These are phyloP conservation scores for Alternaria sp. DNA, from an alignment of 2,329 filamentous ascomycete genomes.

Conservation along the genomic window DNA sequence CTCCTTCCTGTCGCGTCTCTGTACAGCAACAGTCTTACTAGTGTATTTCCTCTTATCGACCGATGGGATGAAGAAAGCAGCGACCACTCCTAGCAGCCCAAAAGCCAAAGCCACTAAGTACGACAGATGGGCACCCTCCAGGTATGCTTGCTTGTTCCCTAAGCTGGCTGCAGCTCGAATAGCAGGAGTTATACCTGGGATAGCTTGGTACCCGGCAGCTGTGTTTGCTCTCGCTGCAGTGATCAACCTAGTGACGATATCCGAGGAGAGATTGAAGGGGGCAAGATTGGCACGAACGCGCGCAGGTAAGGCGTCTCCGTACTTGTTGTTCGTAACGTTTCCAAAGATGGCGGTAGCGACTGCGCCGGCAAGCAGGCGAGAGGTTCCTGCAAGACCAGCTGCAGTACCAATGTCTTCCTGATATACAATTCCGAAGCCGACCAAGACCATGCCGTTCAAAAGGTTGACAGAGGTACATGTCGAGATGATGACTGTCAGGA, in stretches of 20 bases:
- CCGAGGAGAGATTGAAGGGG: slow-evolving; percentile 23
- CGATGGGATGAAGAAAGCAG: slow-evolving; percentile 34
- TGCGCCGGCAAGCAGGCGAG: slow-evolving; percentile 35
- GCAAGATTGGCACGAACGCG: slow-evolving; percentile 24
- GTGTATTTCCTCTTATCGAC: slow-evolving; percentile 40
- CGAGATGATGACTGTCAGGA: slow-evolving; percentile 37
- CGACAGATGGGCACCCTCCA: slow-evolving; percentile 30
- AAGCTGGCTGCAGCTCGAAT: slow-evolving; percentile 33
- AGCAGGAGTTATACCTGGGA: slow-evolving; percentile 38
- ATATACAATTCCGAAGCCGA: slow-evolving; percentile 38
- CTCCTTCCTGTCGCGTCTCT: slow-evolving; percentile 30
- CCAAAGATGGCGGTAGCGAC: slow-evolving; percentile 38
- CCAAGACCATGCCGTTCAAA: slow-evolving; percentile 38
- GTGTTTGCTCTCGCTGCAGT: slow-evolving; percentile 30
- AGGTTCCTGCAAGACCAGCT: slow-evolving; percentile 38
- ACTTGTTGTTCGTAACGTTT: slow-evolving; percentile 40
- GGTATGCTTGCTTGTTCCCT: slow-evolving; percentile 38
- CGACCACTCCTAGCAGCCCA: slow-evolving; percentile 33
- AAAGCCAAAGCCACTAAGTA: slow-evolving; percentile 44
- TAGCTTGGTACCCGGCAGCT: slow-evolving; percentile 31
- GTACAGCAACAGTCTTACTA: slow-evolving; percentile 34
- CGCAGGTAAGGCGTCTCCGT: slow-evolving; percentile 17
- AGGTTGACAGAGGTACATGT: slow-evolving; percentile 36
- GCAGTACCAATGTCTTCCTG: slow-evolving; percentile 42
- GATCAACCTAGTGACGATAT: slow-evolving; percentile 22